Conservation (phyloP, 768 basidiomycete genomes). For the Xanthoconium stramineum region DNA sequence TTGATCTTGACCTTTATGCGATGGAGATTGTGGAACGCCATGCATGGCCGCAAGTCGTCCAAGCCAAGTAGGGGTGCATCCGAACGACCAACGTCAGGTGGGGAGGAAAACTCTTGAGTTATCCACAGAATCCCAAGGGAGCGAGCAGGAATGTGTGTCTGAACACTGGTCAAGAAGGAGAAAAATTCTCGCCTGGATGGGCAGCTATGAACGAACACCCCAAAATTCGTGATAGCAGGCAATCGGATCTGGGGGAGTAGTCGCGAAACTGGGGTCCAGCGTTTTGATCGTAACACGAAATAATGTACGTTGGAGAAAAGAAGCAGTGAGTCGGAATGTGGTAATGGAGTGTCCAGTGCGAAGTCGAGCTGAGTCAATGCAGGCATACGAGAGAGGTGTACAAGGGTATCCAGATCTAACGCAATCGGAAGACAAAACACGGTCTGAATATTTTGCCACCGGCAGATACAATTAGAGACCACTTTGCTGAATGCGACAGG, state of each 20-base stretch:
- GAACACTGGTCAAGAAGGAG: not conserved
- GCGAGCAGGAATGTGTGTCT: not conserved
- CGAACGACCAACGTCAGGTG: no score
- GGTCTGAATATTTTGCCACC: not conserved
- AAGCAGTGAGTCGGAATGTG: not conserved
- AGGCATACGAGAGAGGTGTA: no score
- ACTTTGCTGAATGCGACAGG: not conserved
- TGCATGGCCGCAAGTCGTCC: not conserved
- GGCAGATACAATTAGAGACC: not conserved
- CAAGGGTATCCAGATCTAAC: not conserved
- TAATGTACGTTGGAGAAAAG: not conserved
- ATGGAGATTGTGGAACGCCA: not conserved
- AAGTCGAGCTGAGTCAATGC: not conserved
- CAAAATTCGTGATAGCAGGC: not conserved
- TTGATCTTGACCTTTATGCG: not conserved
- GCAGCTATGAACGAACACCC: not conserved
- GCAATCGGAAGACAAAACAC: not conserved
- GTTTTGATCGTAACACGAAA: not conserved
- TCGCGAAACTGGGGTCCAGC: not conserved
- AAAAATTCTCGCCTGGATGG: not conserved
- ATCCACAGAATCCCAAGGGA: not conserved
- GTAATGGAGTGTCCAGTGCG: not conserved
- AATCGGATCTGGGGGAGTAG: not conserved
- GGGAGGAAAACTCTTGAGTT: no score
- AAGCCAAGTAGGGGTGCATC: not conserved